Conservation (phyloP, 441 rosid genomes). For the Mallotus japonicus region DNA sequence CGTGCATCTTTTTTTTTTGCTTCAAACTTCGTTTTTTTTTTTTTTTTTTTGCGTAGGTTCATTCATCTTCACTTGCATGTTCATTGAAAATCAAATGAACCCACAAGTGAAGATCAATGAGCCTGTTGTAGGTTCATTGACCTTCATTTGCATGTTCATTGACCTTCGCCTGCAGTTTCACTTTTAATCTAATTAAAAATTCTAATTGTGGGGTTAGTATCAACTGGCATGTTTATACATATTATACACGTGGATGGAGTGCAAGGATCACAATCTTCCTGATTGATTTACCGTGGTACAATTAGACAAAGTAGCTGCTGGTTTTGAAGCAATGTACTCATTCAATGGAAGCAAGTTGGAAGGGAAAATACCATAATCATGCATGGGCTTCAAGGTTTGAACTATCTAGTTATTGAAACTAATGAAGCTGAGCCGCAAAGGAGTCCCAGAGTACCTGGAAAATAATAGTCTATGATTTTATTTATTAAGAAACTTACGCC, state of each 20-base stretch:
- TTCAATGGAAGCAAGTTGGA: constrained; percentile 60
- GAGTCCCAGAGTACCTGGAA: constrained; percentile 71
- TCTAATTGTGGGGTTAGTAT: constrained; percentile 87
- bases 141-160: too few species aligned
- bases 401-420: constrained; percentile 67
- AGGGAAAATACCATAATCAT: constrained; percentile 60
- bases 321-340: constrained; percentile 73
- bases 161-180: too few species aligned
- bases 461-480: constrained; percentile 86
- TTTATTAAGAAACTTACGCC: constrained; percentile 80
- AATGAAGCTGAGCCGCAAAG: constrained; percentile 51
- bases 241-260: constrained; percentile 72
- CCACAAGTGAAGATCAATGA: too few species aligned
- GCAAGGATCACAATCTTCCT: constrained; percentile 71
- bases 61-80: too few species aligned
- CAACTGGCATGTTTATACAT: constrained; percentile 81
- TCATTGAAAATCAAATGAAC: too few species aligned
- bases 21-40: too few species aligned
- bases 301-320: constrained; percentile 58
- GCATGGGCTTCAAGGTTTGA: constrained; percentile 80
- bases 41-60: too few species aligned
- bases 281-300: constrained; percentile 89
- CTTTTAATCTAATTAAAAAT: too few species aligned
- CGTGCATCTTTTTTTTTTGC: too few species aligned
- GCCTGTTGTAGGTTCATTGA: too few species aligned